These are phyloP conservation scores for Eimeria tenella DNA, from an alignment of 169 alveolate species.

Conservation along the genomic window DNA sequence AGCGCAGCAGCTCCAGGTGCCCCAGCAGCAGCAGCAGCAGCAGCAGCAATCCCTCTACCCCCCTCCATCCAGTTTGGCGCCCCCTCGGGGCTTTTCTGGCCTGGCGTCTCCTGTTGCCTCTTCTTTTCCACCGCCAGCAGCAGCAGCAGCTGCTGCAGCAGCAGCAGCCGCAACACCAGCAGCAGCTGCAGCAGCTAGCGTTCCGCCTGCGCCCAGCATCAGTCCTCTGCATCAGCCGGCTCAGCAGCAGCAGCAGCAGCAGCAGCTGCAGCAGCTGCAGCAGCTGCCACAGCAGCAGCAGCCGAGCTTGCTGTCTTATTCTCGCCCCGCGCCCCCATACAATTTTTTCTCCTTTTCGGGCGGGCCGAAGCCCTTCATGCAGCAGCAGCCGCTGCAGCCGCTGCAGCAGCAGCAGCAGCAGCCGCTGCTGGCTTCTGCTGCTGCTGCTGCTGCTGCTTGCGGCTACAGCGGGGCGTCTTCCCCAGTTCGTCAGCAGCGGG, in stretches of 20 bases:
- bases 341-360: not conserved
- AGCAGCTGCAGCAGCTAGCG: not conserved
- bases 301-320: not conserved
- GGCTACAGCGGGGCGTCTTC: not conserved
- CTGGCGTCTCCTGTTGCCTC: not conserved
- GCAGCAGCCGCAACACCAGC: not conserved
- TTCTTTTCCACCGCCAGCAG: not conserved
- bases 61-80: not conserved
- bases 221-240: not conserved
- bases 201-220: not conserved
- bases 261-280: no score
- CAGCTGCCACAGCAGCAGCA: constrained; percentile 37
- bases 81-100: not conserved
- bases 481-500: not conserved
- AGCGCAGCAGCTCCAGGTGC: not conserved
- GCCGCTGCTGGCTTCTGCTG: not conserved
- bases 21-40: not conserved
- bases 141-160: constrained; percentile 3
- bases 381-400: constrained; percentile 12
- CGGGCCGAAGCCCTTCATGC: not conserved
- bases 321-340: not conserved
- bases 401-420: constrained; percentile 33
- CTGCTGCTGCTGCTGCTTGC: no score
- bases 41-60: constrained; percentile 6
- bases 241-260: no score